Percentiles rank a stretch among this genome's conserved stretches.
These are phyloP conservation scores for Juncus inflexus DNA, from an alignment of 176 grass and related monocot genomes.

Conservation along the genomic window DNA sequence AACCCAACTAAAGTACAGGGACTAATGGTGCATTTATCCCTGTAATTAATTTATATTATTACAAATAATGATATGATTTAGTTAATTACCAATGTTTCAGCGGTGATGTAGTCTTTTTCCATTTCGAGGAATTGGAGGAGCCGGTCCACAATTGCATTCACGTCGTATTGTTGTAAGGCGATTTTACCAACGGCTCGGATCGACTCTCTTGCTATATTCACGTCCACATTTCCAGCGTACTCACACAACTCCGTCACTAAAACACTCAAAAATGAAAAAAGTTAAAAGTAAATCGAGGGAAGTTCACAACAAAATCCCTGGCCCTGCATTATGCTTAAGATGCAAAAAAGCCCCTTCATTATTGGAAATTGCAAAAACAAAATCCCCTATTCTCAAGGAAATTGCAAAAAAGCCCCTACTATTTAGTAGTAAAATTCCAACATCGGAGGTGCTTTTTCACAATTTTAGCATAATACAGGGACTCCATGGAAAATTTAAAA, in stretches of 20 bases:
- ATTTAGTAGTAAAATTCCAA: background rate
- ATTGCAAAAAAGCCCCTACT: constrained; percentile 3
- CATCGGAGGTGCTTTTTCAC: background rate
- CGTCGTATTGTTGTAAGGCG: constrained; percentile 95
- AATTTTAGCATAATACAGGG: background rate
- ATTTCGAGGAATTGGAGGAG: constrained; percentile 99
- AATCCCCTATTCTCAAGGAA: too few species aligned
- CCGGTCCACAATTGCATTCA: constrained; percentile 97
- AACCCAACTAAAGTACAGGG: background rate
- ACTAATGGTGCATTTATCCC: background rate
- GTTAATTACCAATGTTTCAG: constrained; percentile 86
- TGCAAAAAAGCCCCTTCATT: constrained; percentile 9
- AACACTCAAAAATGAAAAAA: constrained; percentile 7
- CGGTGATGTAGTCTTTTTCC: constrained; percentile 98
- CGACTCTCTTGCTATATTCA: constrained; percentile 92
- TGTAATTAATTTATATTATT: background rate
- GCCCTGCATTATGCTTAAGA: background rate
- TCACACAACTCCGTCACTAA: constrained; percentile 96
- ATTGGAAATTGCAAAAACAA: too few species aligned
- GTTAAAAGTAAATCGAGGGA: constrained; percentile 4
- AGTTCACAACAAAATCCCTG: constrained; percentile 23
- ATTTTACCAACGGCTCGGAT: constrained; percentile 99
- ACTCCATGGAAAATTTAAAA: background rate
- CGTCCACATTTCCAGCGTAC: constrained; percentile 98
- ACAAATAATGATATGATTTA: constrained; percentile 12